Conservation (phyloP, 129 eudicot genomes). For the Silybum marianum region DNA sequence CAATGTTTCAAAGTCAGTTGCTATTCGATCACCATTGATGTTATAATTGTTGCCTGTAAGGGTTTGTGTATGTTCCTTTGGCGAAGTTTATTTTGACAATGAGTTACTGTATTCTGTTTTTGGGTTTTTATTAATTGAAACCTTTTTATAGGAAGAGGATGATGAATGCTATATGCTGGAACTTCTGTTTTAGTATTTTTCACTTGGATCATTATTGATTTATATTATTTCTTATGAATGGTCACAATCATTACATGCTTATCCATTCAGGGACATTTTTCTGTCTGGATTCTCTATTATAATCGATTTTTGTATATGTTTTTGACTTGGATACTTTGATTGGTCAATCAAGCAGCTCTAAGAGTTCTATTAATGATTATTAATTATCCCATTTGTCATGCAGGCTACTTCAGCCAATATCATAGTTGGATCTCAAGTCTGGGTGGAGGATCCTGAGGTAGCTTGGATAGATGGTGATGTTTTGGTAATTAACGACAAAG, state of each 20-base stretch:
- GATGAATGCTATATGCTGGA: slow-evolving; percentile 6
- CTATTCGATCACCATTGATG: not conserved
- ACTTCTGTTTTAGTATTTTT: slow-evolving; percentile 4
- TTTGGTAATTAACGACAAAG: slow-evolving; percentile 57
- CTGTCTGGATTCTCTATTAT: not conserved
- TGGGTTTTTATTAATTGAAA: not conserved
- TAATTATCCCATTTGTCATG: slow-evolving; percentile 13
- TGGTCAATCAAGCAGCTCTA: not conserved
- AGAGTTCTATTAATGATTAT: slow-evolving; percentile 7
- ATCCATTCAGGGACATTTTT: not conserved
- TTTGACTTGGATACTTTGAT: not conserved
- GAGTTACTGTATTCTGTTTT: not conserved
- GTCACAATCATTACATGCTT: not conserved
- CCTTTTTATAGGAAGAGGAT: not conserved
- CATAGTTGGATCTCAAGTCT: slow-evolving; percentile 80
- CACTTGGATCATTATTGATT: slow-evolving; percentile 15
- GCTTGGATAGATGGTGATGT: slow-evolving; percentile 93
- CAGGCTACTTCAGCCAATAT: slow-evolving; percentile 54
- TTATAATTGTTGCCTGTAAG: not conserved
- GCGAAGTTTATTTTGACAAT: not conserved
- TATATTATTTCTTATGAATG: not conserved
- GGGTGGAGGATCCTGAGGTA: slow-evolving; percentile 84
- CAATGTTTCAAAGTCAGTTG: not conserved
- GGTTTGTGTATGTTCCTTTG: not conserved
- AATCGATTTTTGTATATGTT: not conserved